A percentile compares a stretch with the other conserved stretches of the same genome.
Evolutionary conservation across 768 basidiomycete genomes (phyloP).

Genomic region (Suillus bovinus): DNA sequence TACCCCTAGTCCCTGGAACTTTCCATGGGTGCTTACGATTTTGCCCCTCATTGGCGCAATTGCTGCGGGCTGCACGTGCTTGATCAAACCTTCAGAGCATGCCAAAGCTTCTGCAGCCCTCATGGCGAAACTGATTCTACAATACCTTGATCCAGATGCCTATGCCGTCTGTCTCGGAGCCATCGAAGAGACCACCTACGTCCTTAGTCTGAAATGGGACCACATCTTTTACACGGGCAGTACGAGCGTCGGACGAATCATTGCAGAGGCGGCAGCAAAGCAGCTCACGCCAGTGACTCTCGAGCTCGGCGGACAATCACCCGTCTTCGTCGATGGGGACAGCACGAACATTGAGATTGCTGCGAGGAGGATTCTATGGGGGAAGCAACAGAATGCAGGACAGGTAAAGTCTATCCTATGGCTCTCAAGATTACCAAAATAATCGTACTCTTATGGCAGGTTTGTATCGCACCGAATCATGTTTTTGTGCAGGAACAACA

Average conservation of each 20-base stretch:
- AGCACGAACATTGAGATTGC: slow-evolving; percentile 43
- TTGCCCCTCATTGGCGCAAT: slow-evolving; percentile 64
- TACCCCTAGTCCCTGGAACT: slow-evolving; percentile 58
- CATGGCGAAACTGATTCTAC: slow-evolving; percentile 49
- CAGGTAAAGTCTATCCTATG: slow-evolving; percentile 38
- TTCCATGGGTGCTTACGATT: slow-evolving; percentile 52
- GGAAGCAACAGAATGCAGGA: slow-evolving; percentile 60
- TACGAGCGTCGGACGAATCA: slow-evolving; percentile 35
- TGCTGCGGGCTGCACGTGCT: slow-evolving; percentile 59
- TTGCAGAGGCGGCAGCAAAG: slow-evolving; percentile 45
- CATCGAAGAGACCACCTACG: slow-evolving; percentile 38
- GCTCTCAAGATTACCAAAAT: background rate
- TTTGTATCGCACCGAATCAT: slow-evolving; percentile 40
- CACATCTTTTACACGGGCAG: slow-evolving; percentile 33
- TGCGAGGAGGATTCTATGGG: slow-evolving; percentile 63
- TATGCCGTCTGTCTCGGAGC: slow-evolving; percentile 50
- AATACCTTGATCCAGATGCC: slow-evolving; percentile 47
- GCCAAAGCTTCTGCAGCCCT: slow-evolving; percentile 45
- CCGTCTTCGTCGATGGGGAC: slow-evolving; percentile 40
- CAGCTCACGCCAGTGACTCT: slow-evolving; percentile 44
- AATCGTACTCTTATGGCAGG: slow-evolving; percentile 13
- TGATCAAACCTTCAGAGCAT: slow-evolving; percentile 64
- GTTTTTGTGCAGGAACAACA: slow-evolving; percentile 38
- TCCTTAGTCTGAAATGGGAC: slow-evolving; percentile 11
- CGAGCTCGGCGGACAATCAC: slow-evolving; percentile 39